Conservation (phyloP, 2,329 filamentous ascomycete species). For the Epichloe coenophiala region DNA sequence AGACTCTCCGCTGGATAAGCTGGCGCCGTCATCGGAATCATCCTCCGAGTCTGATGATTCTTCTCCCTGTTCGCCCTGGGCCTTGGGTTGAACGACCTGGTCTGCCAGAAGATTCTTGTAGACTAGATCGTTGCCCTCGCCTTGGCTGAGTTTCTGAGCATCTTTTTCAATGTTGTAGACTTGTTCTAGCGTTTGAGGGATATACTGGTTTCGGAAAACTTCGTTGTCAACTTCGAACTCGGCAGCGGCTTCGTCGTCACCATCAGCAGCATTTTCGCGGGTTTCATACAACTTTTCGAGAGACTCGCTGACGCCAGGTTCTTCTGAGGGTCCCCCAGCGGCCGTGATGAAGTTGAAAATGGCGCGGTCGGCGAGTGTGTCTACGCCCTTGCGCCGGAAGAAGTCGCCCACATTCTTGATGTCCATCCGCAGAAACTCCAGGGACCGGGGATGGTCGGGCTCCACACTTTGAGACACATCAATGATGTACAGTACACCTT, state of each 20-base stretch:
- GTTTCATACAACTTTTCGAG: slow-evolving; percentile 56
- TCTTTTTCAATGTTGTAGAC: slow-evolving; percentile 95
- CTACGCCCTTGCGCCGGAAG: slow-evolving; percentile 74
- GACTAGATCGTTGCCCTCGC: slow-evolving; percentile 62
- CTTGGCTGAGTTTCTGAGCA: slow-evolving; percentile 59
- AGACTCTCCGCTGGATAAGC: slow-evolving; percentile 29
- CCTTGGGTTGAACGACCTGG: slow-evolving; percentile 34
- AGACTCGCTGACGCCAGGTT: slow-evolving; percentile 44
- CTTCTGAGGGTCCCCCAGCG: slow-evolving; percentile 46
- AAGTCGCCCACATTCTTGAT: slow-evolving; percentile 95
- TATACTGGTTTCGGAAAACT: slow-evolving; percentile 92
- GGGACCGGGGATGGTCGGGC: slow-evolving; percentile 81
- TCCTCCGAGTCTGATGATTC: slow-evolving; percentile 23
- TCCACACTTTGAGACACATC: slow-evolving; percentile 97
- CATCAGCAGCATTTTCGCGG: slow-evolving; percentile 33
- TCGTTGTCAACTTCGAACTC: slow-evolving; percentile 69
- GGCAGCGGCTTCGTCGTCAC: slow-evolving; percentile 31
- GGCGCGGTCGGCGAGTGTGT: slow-evolving; percentile 64
- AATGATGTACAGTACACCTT: slow-evolving; percentile 76
- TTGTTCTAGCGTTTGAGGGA: slow-evolving; percentile 88
- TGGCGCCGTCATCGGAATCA: slow-evolving; percentile 35
- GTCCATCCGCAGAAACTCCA: slow-evolving; percentile 95
- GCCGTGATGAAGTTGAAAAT: slow-evolving; percentile 74
- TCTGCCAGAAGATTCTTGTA: slow-evolving; percentile 76
- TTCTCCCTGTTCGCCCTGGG: slow-evolving; percentile 25